Evolutionary conservation across 169 alveolate species (phyloP).

Genomic region (Eimeria brunetti): DNA sequence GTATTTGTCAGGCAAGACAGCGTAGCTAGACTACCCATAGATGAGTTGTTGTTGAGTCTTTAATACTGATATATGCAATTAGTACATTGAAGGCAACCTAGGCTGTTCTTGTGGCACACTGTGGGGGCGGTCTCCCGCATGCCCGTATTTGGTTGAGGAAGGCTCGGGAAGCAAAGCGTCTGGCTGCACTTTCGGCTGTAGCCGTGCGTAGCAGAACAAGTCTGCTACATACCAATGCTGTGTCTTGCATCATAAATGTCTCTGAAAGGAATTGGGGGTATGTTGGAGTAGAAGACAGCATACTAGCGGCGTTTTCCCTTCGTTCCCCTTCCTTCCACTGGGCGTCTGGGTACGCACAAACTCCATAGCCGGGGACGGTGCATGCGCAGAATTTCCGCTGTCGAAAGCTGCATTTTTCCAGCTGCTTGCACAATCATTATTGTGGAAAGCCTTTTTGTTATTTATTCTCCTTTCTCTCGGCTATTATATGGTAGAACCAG

Average conservation of each 20-base stretch:
- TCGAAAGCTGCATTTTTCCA: not conserved
- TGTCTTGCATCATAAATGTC: not conserved
- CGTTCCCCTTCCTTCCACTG: not conserved
- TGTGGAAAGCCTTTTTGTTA: not conserved
- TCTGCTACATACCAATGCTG: not conserved
- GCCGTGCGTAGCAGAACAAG: conserved; percentile 3
- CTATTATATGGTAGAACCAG: not conserved
- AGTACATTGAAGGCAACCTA: not conserved
- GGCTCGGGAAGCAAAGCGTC: not conserved
- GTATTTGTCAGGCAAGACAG: not conserved
- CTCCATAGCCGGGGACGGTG: conserved; percentile 5
- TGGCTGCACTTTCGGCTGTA: not conserved
- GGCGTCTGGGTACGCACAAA: not conserved
- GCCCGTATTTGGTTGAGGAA: not conserved
- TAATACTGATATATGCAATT: not conserved
- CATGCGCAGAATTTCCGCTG: conserved; percentile 1
- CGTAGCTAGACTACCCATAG: no score
- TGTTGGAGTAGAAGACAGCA: not conserved
- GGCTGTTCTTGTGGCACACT: not conserved
- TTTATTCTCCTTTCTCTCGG: not conserved
- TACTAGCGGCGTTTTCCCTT: not conserved
- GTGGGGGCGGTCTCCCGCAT: not conserved
- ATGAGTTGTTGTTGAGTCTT: not conserved
- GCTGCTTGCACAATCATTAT: conserved; percentile 5
- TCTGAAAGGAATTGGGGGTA: not conserved